These are phyloP conservation scores for Helicostylum pulchrum DNA, from an alignment of 192 early-diverging fungal species.

Conservation along the genomic window DNA sequence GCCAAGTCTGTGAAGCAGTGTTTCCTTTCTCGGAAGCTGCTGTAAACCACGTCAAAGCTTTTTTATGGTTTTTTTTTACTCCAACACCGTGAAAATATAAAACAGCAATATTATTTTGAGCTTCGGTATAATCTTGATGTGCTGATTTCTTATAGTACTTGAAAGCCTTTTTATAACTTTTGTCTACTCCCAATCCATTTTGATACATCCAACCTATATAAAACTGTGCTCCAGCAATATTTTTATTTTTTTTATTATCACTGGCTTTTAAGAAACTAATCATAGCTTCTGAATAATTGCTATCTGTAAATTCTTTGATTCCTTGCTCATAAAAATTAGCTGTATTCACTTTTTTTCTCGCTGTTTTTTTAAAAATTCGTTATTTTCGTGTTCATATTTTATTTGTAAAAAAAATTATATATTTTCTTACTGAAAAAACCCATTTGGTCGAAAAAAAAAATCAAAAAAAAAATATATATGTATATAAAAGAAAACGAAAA, in stretches of 20 bases:
- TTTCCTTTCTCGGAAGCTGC: background rate
- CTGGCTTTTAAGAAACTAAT: background rate
- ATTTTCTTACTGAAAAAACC: background rate
- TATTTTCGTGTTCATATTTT: too few relatives aligned
- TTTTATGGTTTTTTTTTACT: background rate
- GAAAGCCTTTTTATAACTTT: background rate
- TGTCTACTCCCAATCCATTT: background rate
- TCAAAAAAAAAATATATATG: background rate
- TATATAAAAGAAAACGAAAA: conserved; percentile 11
- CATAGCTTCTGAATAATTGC: background rate
- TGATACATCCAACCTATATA: conserved; percentile 1
- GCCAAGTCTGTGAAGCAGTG: background rate
- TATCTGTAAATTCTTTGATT: background rate
- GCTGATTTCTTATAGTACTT: background rate
- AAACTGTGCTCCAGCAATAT: background rate
- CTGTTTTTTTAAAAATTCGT: too few relatives aligned
- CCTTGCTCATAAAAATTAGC: background rate
- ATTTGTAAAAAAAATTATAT: background rate
- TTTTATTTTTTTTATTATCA: background rate
- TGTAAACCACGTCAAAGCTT: background rate
- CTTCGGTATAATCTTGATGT: background rate
- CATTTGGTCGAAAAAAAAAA: background rate
- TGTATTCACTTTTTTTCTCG: background rate
- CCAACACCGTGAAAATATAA: background rate
- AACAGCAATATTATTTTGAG: background rate